These are phyloP conservation scores for Pseudisothecium myosuroides DNA, from an alignment of 225 moss, liverwort and hornwort species.

Conservation along the genomic window DNA sequence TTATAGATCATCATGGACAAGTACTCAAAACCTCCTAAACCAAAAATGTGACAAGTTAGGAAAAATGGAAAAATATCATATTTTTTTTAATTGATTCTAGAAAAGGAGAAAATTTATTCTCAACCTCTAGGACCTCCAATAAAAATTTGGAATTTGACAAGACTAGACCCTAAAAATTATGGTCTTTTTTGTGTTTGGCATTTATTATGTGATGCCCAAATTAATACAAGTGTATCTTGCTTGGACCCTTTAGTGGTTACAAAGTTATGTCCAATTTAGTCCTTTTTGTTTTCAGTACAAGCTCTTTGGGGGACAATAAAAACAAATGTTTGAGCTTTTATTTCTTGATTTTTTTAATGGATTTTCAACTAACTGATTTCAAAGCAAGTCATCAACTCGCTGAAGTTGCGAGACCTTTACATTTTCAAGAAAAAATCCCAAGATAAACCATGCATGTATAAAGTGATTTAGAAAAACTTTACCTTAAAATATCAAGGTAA, in stretches of 20 bases:
- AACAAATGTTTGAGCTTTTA: not conserved
- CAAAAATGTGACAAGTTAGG: not conserved
- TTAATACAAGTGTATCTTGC: not conserved
- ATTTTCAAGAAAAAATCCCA: no score
- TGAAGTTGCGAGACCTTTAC: no score
- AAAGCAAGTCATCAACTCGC: no score
- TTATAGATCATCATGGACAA: not conserved
- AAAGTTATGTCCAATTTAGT: not conserved
- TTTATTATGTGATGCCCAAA: fast-evolving
- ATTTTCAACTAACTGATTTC: no score
- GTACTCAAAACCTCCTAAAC: fast-evolving
- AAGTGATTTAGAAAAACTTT: not conserved
- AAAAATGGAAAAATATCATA: not conserved
- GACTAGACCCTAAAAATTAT: not conserved
- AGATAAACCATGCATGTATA: not conserved
- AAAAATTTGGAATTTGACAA: not conserved
- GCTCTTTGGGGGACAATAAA: fast-evolving
- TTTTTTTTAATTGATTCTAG: fast-evolving
- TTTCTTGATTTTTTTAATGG: no score
- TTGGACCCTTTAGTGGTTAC: not conserved
- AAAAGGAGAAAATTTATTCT: fast-evolving
- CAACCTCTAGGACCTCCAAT: fast-evolving
- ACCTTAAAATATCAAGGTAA: not conserved
- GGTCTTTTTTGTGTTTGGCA: not conserved
- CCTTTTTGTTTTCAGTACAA: not conserved